These are phyloP conservation scores for Ambrosiella cleistominuta DNA, from an alignment of 2,329 filamentous ascomycete genomes.

Conservation along the genomic window DNA sequence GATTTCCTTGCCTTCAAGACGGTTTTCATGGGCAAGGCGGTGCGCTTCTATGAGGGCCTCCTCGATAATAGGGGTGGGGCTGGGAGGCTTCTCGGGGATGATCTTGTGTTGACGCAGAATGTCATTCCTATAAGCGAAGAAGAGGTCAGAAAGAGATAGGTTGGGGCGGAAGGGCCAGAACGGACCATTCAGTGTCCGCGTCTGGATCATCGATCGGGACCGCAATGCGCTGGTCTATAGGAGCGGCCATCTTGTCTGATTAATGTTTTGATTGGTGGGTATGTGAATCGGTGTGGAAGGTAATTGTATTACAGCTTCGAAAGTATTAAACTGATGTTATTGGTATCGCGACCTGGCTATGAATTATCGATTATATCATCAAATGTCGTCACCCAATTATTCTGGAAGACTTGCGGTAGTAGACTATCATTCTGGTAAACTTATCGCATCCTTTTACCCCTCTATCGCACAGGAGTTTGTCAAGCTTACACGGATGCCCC, in stretches of 20 bases:
- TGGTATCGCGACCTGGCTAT: background rate
- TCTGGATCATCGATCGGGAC: conserved; percentile 92
- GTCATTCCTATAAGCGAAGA: conserved; percentile 57
- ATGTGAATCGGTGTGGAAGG: background rate
- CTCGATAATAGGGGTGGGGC: conserved; percentile 88
- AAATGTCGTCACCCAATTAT: background rate
- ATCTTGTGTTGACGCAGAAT: conserved; percentile 92
- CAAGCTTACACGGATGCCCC: background rate
- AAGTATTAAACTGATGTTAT: background rate
- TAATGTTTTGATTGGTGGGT: background rate
- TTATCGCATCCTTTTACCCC: conserved; percentile 5
- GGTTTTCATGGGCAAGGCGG: conserved; percentile 72
- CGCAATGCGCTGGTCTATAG: conserved; percentile 44
- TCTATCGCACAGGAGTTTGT: background rate
- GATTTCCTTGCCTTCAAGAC: conserved; percentile 82
- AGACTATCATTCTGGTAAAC: background rate
- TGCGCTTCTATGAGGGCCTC: conserved; percentile 78
- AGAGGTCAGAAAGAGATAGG: background rate
- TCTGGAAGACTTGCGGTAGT: background rate
- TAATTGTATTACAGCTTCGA: background rate
- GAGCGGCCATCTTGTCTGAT: conserved; percentile 36
- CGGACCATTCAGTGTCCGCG: conserved; percentile 91
- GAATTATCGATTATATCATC: background rate
- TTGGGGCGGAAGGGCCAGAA: background rate
- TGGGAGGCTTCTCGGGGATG: conserved; percentile 94